Conservation (phyloP, 306 rosid species). For the Vicia sativa region DNA sequence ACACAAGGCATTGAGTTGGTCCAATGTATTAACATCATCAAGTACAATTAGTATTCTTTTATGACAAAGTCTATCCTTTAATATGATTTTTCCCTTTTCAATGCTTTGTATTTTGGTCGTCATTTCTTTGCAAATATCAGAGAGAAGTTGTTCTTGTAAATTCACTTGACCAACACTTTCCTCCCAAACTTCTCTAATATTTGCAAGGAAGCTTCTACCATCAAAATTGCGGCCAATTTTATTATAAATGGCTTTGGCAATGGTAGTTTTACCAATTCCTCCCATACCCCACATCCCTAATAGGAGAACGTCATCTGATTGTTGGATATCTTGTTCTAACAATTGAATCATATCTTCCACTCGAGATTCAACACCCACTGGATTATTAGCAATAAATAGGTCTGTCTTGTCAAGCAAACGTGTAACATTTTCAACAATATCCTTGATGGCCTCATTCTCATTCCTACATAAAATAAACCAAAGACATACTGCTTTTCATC, state of each 20-base stretch:
- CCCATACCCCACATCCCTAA: conserved; percentile 30
- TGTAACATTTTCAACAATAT: neutral
- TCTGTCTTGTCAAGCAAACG: conserved; percentile 15
- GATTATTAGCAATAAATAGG: neutral
- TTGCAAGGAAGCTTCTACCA: neutral
- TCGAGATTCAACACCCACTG: conserved; percentile 16
- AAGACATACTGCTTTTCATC: too few relatives aligned
- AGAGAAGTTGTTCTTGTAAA: conserved; percentile 29
- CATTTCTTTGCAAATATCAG: neutral
- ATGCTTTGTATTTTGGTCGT: neutral
- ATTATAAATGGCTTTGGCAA: neutral
- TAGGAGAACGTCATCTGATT: neutral
- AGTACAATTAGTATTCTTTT: neutral
- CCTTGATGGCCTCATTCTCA: conserved; percentile 12
- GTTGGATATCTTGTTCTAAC: too few relatives aligned
- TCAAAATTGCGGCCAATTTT: neutral
- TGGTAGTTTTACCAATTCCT: conserved; percentile 2
- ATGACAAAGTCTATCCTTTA: neutral
- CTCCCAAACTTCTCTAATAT: neutral
- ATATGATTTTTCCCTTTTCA: neutral
- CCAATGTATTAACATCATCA: neutral
- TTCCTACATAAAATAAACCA: neutral
- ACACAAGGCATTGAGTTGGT: neutral
- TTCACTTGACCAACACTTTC: neutral
- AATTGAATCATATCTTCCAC: neutral